Evolutionary conservation across 345 rosid genomes (phyloP).

Genomic region (Salix udensis): DNA sequence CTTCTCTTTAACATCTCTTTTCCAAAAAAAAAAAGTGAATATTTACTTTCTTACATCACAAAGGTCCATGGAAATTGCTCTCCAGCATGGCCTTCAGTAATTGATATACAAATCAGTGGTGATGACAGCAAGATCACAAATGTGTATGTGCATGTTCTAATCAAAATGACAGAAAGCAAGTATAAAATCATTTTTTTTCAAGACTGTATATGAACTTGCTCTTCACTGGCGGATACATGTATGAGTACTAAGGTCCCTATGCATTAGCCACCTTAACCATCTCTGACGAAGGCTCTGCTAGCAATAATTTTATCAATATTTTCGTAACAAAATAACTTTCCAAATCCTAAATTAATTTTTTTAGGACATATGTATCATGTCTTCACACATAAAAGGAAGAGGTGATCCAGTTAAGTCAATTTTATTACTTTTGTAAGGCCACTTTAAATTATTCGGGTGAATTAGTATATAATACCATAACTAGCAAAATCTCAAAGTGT

Average conservation of each 20-base stretch:
- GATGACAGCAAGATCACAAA: neutral
- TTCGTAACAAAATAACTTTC: neutral
- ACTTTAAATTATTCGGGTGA: neutral
- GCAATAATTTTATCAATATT: too few species aligned
- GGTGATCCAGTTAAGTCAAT: neutral
- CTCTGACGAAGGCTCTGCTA: too few species aligned
- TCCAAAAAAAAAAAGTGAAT: neutral
- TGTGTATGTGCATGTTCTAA: neutral
- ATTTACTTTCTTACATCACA: neutral
- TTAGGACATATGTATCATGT: neutral
- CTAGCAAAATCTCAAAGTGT: constrained; percentile 36
- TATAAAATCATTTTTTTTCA: too few species aligned
- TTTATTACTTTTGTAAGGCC: too few species aligned
- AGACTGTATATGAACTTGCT: too few species aligned
- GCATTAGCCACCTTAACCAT: neutral
- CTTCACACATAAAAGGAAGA: neutral
- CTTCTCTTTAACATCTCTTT: neutral
- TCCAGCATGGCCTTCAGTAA: neutral
- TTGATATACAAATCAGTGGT: neutral
- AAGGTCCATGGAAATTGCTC: too few species aligned
- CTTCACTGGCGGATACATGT: too few species aligned
- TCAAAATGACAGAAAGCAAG: too few species aligned
- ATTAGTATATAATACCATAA: constrained; percentile 26
- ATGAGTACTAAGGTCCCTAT: neutral
- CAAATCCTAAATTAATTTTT: neutral